Conservation (phyloP, 176 grass and related monocot genomes). For the Oryza meyeriana region DNA sequence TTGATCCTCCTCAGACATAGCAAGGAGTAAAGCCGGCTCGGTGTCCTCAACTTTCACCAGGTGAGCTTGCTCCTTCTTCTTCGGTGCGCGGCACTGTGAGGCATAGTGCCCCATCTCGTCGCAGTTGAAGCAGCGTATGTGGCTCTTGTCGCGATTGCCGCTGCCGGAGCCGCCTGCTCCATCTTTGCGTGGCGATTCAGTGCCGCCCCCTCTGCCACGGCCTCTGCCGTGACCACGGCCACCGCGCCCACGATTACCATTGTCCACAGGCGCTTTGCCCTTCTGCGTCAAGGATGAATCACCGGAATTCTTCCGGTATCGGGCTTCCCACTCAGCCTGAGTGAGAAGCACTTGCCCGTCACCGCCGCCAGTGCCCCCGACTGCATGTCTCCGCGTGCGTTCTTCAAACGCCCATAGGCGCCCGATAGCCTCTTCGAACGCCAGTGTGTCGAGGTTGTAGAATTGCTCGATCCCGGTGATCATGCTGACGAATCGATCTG, state of each 20-base stretch:
- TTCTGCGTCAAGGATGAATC: background rate
- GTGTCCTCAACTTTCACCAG: background rate
- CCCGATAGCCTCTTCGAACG: background rate
- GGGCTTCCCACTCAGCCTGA: background rate
- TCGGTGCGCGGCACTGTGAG: background rate
- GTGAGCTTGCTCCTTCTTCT: no score
- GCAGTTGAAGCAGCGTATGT: background rate
- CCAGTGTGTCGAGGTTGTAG: background rate
- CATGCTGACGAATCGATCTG: background rate
- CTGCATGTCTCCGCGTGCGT: no score
- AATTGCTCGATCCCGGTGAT: background rate
- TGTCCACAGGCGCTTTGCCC: background rate
- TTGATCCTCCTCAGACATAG: no score
- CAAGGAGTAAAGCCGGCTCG: background rate
- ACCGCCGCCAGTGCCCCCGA: background rate
- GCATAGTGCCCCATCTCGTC: background rate
- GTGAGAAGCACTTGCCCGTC: no score
- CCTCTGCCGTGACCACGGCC: background rate
- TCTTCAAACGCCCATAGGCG: background rate
- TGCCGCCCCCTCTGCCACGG: background rate
- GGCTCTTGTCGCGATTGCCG: background rate
- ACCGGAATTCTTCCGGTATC: no score
- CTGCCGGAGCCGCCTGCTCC: background rate
- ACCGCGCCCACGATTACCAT: background rate
- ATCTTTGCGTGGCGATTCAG: background rate